Evolutionary conservation across 768 basidiomycete genomes (phyloP), one percentile per base, ranked within the genome.

Genomic region (Boletus rubroflammeus): DNA sequence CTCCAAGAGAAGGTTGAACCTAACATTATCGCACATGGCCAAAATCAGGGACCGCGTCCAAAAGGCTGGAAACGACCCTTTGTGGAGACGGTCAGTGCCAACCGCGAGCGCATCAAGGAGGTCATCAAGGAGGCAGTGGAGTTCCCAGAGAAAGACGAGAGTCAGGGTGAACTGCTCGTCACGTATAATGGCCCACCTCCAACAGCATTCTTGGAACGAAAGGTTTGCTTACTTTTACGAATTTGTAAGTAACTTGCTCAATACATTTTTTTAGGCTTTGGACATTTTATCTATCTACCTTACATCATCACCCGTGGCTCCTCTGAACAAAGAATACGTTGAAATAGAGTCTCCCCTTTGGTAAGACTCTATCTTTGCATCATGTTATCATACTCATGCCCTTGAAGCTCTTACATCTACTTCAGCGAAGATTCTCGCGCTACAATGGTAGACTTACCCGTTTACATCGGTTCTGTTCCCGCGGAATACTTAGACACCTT

Each of bases 121-220:
- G 81, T 84, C 4, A 68, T 76, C 40, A 83, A 78, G 55, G 81
- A 88, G 56, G 75, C 78, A 0, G 84, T 98, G 17, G 91, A 95
- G 64, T 99, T 99, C 65, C 96, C 97, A 11, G 97, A 98, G 73
- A 85, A 92, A 69, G 95, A 98, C 63, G 96, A 98, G 75, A 90
- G 88, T 76, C 82, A 93, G 63, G 96, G 97, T 34, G 94, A 98
- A 74, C 65, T 98, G 7, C 72, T 80, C 19, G 79, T 98, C 45
- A 79, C 75, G 34, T 94, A 85, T 72, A 75, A 88, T 54, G 96
- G 95, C 5, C 90, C 92, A n/a, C 66, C 83, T 35, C 81, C 81
- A 14, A 81, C 80, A 54, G 79, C 83, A 52, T 90, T 85, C 64
- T 66, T 95, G 50, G 84, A 88, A 64, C 78, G 84, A 51, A 86